Conservation (phyloP, 176 grass and related monocot genomes). For the Zea mays region DNA sequence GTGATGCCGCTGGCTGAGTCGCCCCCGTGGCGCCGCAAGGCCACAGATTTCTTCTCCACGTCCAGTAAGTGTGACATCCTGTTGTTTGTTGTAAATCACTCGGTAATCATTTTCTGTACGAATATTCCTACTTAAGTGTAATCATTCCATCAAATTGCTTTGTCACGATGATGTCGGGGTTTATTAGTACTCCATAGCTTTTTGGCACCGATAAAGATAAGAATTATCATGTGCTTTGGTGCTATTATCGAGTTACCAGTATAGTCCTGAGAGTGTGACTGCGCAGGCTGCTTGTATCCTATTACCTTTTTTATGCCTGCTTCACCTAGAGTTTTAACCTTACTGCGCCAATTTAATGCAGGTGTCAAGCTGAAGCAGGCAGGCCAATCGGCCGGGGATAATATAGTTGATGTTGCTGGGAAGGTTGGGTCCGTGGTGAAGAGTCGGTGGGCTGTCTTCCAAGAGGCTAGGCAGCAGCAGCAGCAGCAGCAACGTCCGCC, state of each 20-base stretch:
- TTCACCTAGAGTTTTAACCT: slow-evolving; percentile 15
- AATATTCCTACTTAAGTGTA: background rate
- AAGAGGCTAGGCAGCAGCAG: slow-evolving; percentile 67
- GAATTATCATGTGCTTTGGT: background rate
- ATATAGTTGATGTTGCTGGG: slow-evolving; percentile 72
- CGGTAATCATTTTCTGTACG: background rate
- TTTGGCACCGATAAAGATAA: background rate
- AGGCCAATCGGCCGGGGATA: slow-evolving; percentile 84
- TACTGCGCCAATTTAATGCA: slow-evolving; percentile 28
- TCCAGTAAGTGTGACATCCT: slow-evolving; percentile 53
- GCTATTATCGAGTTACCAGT: background rate
- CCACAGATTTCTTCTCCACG: slow-evolving; percentile 79
- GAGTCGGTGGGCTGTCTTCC: slow-evolving; percentile 74
- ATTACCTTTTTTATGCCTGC: background rate
- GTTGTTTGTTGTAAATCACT: slow-evolving; percentile 16
- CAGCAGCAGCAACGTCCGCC: slow-evolving; percentile 40
- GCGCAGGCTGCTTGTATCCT: background rate
- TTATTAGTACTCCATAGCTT: background rate
- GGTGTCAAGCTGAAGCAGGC: slow-evolving; percentile 86
- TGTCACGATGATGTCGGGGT: slow-evolving; percentile 22
- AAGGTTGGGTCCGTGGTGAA: slow-evolving; percentile 89
- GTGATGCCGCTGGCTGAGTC: slow-evolving; percentile 70
- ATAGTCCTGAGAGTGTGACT: background rate
- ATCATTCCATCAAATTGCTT: slow-evolving; percentile 12
- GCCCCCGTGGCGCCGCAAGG: slow-evolving; percentile 75